Evolutionary conservation across 2,329 filamentous ascomycete genomes (phyloP).

Genomic region (Elsinoe fawcettii): DNA sequence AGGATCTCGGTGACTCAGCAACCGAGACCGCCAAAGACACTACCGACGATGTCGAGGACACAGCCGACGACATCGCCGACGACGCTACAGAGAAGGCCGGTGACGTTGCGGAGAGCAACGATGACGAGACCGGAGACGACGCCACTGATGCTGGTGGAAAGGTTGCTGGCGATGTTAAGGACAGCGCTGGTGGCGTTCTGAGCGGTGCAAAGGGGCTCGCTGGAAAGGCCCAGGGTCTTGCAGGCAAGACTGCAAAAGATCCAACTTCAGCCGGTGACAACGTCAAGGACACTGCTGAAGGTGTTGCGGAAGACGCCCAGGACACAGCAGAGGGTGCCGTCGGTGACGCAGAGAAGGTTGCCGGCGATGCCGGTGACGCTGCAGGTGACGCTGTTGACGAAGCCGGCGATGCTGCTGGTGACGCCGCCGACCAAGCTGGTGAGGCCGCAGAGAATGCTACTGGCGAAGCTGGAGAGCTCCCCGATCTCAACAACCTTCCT

Average conservation of each 20-base stretch:
- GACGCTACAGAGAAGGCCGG: constrained; percentile 38
- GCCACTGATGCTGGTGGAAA: constrained; percentile 26
- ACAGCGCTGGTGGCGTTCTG: constrained; percentile 32
- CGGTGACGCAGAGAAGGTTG: constrained; percentile 18
- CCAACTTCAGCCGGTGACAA: constrained; percentile 33
- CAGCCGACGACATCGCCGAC: constrained; percentile 32
- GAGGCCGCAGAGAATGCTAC: constrained; percentile 17
- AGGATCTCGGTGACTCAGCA: constrained; percentile 31
- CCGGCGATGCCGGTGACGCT: constrained; percentile 26
- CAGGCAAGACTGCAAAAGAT: constrained; percentile 36
- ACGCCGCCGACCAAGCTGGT: constrained; percentile 26
- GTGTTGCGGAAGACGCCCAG: constrained; percentile 28
- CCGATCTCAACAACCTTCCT: constrained; percentile 33
- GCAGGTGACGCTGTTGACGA: constrained; percentile 23
- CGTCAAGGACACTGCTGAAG: constrained; percentile 28
- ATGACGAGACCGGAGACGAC: constrained; percentile 24
- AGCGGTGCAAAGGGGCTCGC: constrained; percentile 40
- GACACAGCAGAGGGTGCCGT: constrained; percentile 26
- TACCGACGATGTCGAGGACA: constrained; percentile 33
- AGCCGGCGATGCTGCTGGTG: constrained; percentile 26
- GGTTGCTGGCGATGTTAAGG: constrained; percentile 26
- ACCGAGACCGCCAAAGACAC: constrained; percentile 38
- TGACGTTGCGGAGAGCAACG: constrained; percentile 25
- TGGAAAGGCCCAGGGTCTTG: constrained; percentile 40
- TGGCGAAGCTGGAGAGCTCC: constrained; percentile 21